These are phyloP conservation scores for Lactarius quietus DNA, from an alignment of 768 basidiomycete species.

Conservation along the genomic window DNA sequence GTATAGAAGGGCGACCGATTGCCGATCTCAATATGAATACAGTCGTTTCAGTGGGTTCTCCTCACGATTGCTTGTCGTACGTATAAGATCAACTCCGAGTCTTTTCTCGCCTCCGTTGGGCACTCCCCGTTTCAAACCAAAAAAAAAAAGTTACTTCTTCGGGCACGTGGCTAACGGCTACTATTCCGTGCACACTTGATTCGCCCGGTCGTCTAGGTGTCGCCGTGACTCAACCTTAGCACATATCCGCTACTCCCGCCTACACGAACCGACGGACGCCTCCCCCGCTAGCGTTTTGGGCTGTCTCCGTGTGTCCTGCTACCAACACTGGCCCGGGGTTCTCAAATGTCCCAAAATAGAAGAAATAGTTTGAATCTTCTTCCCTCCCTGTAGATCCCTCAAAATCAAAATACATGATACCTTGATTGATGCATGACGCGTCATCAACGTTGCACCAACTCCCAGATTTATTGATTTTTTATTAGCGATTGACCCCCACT, in stretches of 20 bases:
- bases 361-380: conserved; percentile 11
- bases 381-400: conserved; percentile 20
- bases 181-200: conserved; percentile 1
- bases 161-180: conserved; percentile 9
- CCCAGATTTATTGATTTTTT: conserved; percentile 22
- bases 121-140: conserved; percentile 12
- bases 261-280: neutral
- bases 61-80: conserved; percentile 16
- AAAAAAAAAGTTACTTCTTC: neutral
- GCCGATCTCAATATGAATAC: conserved; percentile 9
- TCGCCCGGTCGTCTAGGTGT: neutral
- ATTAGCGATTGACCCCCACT: conserved; percentile 5
- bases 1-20: conserved; percentile 13
- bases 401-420: neutral
- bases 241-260: neutral
- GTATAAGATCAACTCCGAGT: conserved; percentile 5
- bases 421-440: too few species aligned
- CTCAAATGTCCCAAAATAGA: conserved; percentile 4
- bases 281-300: neutral
- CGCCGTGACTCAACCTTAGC: neutral
- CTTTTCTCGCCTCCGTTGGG: conserved; percentile 5
- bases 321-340: neutral
- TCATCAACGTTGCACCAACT: neutral
- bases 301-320: neutral
- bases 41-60: conserved; percentile 16